Conservation (phyloP, 768 basidiomycete species). For the Suillus cothurnatus region DNA sequence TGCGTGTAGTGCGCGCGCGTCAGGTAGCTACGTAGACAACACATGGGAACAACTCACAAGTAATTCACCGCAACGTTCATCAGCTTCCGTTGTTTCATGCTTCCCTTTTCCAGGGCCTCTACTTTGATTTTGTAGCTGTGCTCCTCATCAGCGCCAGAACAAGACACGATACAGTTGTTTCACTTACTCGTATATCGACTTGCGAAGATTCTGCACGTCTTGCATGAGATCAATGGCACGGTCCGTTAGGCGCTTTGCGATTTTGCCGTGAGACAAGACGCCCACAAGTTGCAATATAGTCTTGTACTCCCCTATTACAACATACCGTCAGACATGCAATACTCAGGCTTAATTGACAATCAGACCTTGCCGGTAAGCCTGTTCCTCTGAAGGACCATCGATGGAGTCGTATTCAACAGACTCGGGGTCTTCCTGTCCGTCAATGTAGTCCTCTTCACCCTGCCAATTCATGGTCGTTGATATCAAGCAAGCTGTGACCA, state of each 20-base stretch:
- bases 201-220: slow-evolving; percentile 95
- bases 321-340: slow-evolving; percentile 4
- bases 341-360: neutral
- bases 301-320: slow-evolving; percentile 88
- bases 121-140: slow-evolving; percentile 87
- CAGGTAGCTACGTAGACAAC: neutral
- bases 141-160: slow-evolving; percentile 9
- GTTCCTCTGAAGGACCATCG: slow-evolving; percentile 85
- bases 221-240: slow-evolving; percentile 89
- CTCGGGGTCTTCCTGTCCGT: slow-evolving; percentile 37
- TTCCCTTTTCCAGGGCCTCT: slow-evolving; percentile 80
- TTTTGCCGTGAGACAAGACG: slow-evolving; percentile 88
- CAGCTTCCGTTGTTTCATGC: slow-evolving; percentile 74
- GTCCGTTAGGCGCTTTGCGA: slow-evolving; percentile 90
- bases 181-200: slow-evolving; percentile 91
- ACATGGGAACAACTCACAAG: slow-evolving; percentile 47
- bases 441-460: slow-evolving; percentile 39
- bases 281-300: slow-evolving; percentile 93
- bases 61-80: slow-evolving; percentile 85
- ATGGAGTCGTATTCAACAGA: slow-evolving; percentile 63
- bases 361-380: slow-evolving; percentile 83
- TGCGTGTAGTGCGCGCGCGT: slow-evolving; percentile 24
- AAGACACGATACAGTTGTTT: neutral
- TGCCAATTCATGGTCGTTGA: slow-evolving; percentile 70
- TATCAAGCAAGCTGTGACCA: slow-evolving; percentile 88